Percentiles rank a stretch among this genome's conserved stretches.
Conservation (phyloP, 2,329 filamentous ascomycete genomes). For the Penicillium frequentans region DNA sequence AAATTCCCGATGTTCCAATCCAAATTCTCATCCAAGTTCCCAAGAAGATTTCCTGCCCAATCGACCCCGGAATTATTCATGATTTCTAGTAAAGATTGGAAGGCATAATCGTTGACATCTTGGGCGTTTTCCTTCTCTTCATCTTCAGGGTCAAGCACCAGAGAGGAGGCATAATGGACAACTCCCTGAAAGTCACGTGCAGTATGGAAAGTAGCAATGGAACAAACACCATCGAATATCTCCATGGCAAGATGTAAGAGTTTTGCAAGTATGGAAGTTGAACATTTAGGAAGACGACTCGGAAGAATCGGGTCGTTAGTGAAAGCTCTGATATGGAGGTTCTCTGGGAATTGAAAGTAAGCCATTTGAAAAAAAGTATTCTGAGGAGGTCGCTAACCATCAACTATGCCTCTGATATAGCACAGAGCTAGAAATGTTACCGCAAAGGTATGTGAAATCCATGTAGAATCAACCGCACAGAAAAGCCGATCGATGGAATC, state of each 20-base stretch:
- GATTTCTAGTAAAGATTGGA: slow-evolving; percentile 13
- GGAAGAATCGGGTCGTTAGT: not conserved
- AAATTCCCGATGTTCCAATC: slow-evolving; percentile 1
- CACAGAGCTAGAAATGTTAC: slow-evolving; percentile 13
- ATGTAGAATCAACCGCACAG: slow-evolving; percentile 16
- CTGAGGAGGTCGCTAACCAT: slow-evolving; percentile 4
- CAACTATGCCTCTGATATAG: slow-evolving; percentile 13
- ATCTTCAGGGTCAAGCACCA: slow-evolving; percentile 1
- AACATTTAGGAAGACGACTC: not conserved
- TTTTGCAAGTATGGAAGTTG: slow-evolving; percentile 8
- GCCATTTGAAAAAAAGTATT: not conserved
- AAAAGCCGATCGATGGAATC: slow-evolving; percentile 10
- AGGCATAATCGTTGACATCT: slow-evolving; percentile 9
- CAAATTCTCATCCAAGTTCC: slow-evolving; percentile 5
- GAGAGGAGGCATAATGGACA: slow-evolving; percentile 12
- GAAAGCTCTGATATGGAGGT: slow-evolving; percentile 1
- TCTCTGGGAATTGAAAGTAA: not conserved
- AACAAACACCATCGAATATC: slow-evolving; percentile 14
- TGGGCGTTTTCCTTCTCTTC: not conserved
- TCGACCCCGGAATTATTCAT: slow-evolving; percentile 18
- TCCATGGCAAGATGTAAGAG: slow-evolving; percentile 11
- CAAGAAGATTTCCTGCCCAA: slow-evolving; percentile 14
- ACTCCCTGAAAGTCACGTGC: slow-evolving; percentile 15
- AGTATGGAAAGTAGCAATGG: slow-evolving; percentile 8
- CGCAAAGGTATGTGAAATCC: slow-evolving; percentile 18